Evolutionary conservation across 441 rosid genomes (phyloP).

Genomic region (Populus tomentosa): DNA sequence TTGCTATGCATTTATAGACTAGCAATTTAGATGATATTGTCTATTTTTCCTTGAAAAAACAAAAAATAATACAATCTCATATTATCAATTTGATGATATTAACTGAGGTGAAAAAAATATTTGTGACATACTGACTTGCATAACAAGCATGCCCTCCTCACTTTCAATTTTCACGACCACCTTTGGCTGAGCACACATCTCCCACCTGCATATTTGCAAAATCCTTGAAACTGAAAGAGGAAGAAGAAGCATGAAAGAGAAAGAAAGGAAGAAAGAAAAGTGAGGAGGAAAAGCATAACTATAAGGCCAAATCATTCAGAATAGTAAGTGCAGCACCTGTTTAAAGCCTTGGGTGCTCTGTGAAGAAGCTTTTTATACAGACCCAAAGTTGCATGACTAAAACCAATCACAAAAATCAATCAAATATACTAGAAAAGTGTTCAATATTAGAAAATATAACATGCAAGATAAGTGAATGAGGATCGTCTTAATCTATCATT

Average conservation of each 20-base stretch:
- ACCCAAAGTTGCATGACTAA: conserved; percentile 96
- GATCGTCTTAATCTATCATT: not conserved
- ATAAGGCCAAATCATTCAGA: not conserved
- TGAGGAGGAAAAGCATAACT: not conserved
- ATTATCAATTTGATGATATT: not conserved
- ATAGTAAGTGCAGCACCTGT: conserved; percentile 40
- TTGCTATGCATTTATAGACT: not conserved
- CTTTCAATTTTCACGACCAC: conserved; percentile 90
- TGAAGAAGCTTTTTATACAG: conserved; percentile 72
- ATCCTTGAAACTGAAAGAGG: not conserved
- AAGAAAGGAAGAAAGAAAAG: not conserved
- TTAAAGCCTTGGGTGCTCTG: conserved; percentile 80
- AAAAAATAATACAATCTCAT: too few relatives aligned
- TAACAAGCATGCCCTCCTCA: conserved; percentile 82
- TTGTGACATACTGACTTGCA: conserved; percentile 63
- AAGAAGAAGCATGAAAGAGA: not conserved
- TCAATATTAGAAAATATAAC: conserved; percentile 3
- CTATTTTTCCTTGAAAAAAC: not conserved
- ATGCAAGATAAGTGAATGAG: not conserved
- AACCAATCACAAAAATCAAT: conserved; percentile 13
- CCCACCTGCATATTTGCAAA: conserved; percentile 65
- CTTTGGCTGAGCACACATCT: conserved; percentile 89
- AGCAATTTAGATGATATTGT: not conserved
- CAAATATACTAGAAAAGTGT: conserved; percentile 2
- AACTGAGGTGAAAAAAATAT: not conserved